Evolutionary conservation across 805 yeast species (phyloP).

Genomic region (Cyberlindnera samutprakarnensis): DNA sequence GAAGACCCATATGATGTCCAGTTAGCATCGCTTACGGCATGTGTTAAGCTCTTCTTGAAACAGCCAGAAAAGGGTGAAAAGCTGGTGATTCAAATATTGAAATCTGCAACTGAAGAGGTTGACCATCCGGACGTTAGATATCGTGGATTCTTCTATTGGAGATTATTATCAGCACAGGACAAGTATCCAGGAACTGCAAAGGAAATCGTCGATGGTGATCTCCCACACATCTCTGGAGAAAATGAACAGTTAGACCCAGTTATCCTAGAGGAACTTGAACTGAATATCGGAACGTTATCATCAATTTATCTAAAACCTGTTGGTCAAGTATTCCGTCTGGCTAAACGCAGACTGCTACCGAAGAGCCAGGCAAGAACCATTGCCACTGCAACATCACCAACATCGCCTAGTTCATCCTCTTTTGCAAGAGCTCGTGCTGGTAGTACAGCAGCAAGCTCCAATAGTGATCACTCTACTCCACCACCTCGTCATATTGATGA

Average conservation of each 20-base stretch:
- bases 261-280: slow-evolving; percentile 72
- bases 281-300: slow-evolving; percentile 75
- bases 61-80: slow-evolving; percentile 47
- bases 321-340: slow-evolving; percentile 64
- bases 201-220: slow-evolving; percentile 48
- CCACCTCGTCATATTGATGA: slow-evolving; percentile 25
- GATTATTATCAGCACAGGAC: slow-evolving; percentile 51
- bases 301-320: slow-evolving; percentile 82
- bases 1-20: slow-evolving; percentile 74
- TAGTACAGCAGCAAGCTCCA: slow-evolving; percentile 5
- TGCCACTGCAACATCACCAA: background rate
- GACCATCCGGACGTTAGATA: slow-evolving; percentile 85
- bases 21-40: slow-evolving; percentile 63
- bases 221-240: slow-evolving; percentile 60
- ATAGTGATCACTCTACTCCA: background rate
- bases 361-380: slow-evolving; percentile 38
- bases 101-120: slow-evolving; percentile 63
- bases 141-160: slow-evolving; percentile 81
- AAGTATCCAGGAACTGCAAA: slow-evolving; percentile 33
- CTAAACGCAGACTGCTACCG: slow-evolving; percentile 44
- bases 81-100: slow-evolving; percentile 51
- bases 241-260: slow-evolving; percentile 63
- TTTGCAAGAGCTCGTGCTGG: slow-evolving; percentile 2
- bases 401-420: background rate
- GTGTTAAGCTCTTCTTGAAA: slow-evolving; percentile 58